phyloP scores from a whole-genome alignment of 176 grass and related monocot species.

The Pharus latifolius region DNA sequence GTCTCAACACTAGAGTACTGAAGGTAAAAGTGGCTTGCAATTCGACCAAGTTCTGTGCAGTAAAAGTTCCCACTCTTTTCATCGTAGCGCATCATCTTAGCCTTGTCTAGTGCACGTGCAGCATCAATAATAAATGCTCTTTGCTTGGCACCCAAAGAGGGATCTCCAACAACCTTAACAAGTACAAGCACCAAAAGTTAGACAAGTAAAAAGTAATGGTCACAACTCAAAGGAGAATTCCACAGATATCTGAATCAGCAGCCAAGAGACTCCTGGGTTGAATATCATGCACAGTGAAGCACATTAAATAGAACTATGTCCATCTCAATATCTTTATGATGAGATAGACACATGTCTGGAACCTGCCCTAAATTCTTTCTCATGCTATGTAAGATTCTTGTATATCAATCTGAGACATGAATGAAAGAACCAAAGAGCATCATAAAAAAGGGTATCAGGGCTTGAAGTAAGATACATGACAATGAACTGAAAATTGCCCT shows the following conservation, averaged over 20 bases:
- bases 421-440: too few species aligned
- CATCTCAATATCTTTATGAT: too few species aligned
- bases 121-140: slow-evolving; percentile 78
- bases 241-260: too few species aligned
- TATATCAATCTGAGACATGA: too few species aligned
- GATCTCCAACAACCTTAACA: slow-evolving; percentile 70
- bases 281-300: slow-evolving; percentile 11
- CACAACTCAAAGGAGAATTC: slow-evolving; percentile 1
- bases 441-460: too few species aligned
- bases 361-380: too few species aligned
- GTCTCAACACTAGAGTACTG: slow-evolving; percentile 94
- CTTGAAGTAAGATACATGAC: too few species aligned
- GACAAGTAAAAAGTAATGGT: not conserved
- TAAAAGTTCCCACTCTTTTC: slow-evolving; percentile 98
- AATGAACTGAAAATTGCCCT: too few species aligned
- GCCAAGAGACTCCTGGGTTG: too few species aligned
- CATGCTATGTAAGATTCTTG: too few species aligned
- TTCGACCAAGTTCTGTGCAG: slow-evolving; percentile 97
- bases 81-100: slow-evolving; percentile 98
- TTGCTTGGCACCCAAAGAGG: slow-evolving; percentile 74
- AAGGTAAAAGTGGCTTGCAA: slow-evolving; percentile 95
- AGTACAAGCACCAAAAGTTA: not conserved
- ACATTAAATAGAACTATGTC: not conserved
- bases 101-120: slow-evolving; percentile 86
- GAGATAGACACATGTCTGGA: too few species aligned